phyloP scores from a whole-genome alignment of 148 eudicot species.

The Chenopodium berlandieri region DNA sequence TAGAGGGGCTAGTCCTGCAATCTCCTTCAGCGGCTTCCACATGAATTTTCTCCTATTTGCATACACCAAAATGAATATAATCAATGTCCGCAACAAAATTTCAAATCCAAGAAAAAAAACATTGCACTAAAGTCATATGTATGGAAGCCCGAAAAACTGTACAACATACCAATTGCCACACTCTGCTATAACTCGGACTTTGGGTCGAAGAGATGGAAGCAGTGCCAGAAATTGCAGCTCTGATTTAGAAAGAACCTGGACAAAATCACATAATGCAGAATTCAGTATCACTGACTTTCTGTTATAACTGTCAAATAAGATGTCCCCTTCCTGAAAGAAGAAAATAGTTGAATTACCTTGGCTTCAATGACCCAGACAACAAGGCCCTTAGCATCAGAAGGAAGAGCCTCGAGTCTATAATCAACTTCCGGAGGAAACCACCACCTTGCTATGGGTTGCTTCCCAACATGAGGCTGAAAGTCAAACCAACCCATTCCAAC shows the following conservation, averaged over 20 bases:
- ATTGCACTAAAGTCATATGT: not conserved
- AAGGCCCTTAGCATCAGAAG: slow-evolving; percentile 75
- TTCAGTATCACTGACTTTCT: not conserved
- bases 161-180: slow-evolving; percentile 83
- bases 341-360: slow-evolving; percentile 42
- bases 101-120: not conserved
- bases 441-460: slow-evolving; percentile 96
- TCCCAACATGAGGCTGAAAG: slow-evolving; percentile 80
- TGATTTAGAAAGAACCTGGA: slow-evolving; percentile 74
- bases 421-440: slow-evolving; percentile 95
- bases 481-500: not conserved
- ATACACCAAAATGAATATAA: slow-evolving; percentile 14
- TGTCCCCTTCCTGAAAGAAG: not conserved
- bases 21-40: slow-evolving; percentile 93
- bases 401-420: slow-evolving; percentile 81
- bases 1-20: slow-evolving; percentile 51
- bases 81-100: not conserved
- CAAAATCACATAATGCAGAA: slow-evolving; percentile 1
- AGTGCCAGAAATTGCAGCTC: slow-evolving; percentile 87
- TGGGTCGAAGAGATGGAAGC: slow-evolving; percentile 86
- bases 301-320: not conserved
- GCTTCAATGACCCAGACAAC: slow-evolving; percentile 84
- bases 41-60: slow-evolving; percentile 72
- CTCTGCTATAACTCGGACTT: slow-evolving; percentile 90
- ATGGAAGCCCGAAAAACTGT: not conserved